Percentiles rank a stretch among this genome's conserved stretches.
Conservation (phyloP, 176 grass and related monocot genomes). For the Cymbopogon citratus region DNA sequence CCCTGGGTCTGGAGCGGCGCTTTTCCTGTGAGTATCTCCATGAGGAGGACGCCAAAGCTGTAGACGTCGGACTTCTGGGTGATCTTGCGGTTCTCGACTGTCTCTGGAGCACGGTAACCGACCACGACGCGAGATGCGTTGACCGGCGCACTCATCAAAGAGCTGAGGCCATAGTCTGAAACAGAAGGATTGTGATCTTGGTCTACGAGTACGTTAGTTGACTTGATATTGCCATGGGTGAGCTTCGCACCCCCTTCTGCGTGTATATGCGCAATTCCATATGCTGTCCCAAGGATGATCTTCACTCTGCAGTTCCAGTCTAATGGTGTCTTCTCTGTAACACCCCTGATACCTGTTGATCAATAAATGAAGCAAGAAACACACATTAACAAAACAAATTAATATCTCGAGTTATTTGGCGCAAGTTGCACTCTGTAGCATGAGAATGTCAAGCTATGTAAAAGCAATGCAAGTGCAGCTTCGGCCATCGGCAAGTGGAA, state of each 20-base stretch:
- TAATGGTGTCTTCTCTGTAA: slow-evolving; percentile 47
- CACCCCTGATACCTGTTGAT: slow-evolving; percentile 53
- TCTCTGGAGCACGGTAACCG: slow-evolving; percentile 84
- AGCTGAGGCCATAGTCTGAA: slow-evolving; percentile 71
- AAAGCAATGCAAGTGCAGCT: slow-evolving; percentile 9
- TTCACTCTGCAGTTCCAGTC: slow-evolving; percentile 83
- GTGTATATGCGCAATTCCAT: slow-evolving; percentile 67
- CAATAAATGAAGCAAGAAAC: background rate
- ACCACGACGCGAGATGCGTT: slow-evolving; percentile 59
- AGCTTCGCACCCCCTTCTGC: slow-evolving; percentile 72
- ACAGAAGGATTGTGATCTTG: slow-evolving; percentile 56
- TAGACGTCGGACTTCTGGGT: slow-evolving; percentile 86
- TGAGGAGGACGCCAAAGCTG: slow-evolving; percentile 83
- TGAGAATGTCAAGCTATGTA: background rate
- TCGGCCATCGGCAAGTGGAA: slow-evolving; percentile 8
- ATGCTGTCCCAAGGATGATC: slow-evolving; percentile 73
- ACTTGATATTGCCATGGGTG: slow-evolving; percentile 89
- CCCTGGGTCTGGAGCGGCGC: slow-evolving; percentile 74
- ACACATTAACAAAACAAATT: background rate
- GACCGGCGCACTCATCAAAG: slow-evolving; percentile 46
- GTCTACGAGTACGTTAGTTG: slow-evolving; percentile 71
- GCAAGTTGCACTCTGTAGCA: background rate
- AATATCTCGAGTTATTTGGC: background rate
- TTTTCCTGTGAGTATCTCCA: slow-evolving; percentile 93
- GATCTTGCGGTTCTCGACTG: slow-evolving; percentile 62